Percentiles rank a stretch among this genome's conserved stretches.
Evolutionary conservation across 257 asterid species (phyloP).

Genomic region (Rubia yunnanensis): DNA sequence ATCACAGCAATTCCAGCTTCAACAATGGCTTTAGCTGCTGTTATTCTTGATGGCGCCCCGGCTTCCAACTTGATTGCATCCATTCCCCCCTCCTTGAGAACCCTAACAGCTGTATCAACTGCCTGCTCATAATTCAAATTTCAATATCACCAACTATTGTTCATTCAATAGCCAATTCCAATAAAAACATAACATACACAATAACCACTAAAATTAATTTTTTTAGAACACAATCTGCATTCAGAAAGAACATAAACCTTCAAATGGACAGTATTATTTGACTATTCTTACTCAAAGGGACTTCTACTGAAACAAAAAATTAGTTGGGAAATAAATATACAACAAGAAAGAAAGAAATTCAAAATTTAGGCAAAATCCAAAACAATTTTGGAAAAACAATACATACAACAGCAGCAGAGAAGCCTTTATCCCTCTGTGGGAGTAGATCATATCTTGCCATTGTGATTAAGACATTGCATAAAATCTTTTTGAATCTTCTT

Average conservation of each 20-base stretch:
- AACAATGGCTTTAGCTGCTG: slow-evolving; percentile 93
- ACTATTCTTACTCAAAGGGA: background rate
- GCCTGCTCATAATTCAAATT: background rate
- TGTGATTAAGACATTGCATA: too few species aligned
- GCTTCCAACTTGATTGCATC: slow-evolving; percentile 93
- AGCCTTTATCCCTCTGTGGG: background rate
- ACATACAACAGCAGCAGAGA: background rate
- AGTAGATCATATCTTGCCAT: background rate
- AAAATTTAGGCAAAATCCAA: too few species aligned
- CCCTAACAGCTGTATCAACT: background rate
- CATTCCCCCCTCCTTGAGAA: background rate
- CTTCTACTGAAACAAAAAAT: too few species aligned
- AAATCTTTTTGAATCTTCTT: too few species aligned
- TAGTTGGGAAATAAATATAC: too few species aligned
- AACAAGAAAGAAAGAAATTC: too few species aligned
- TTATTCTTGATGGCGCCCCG: slow-evolving; percentile 90
- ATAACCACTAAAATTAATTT: background rate
- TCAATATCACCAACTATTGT: too few species aligned
- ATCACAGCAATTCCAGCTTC: slow-evolving; percentile 97
- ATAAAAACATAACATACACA: background rate
- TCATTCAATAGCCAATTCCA: background rate
- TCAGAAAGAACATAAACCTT: background rate
- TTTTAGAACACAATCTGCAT: too few species aligned
- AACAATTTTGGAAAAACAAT: too few species aligned
- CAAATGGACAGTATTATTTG: too few species aligned